Evolutionary conservation across 805 yeast genomes (phyloP).

Genomic region (Kurtzmaniella cleridarum): DNA sequence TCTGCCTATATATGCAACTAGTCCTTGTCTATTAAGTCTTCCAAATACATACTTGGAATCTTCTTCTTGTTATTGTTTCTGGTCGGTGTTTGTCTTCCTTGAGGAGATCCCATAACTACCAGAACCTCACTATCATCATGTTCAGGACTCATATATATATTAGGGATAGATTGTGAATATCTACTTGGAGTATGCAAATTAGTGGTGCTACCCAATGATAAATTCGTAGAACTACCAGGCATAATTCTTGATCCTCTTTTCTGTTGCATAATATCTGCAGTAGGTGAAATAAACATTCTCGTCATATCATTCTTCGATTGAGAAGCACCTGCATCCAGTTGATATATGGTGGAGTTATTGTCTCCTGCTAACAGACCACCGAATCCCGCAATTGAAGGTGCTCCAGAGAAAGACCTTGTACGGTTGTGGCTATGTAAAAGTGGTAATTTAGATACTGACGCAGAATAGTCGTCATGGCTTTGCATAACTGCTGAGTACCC

Average conservation of each 20-base stretch:
- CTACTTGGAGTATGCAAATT: constrained; percentile 17
- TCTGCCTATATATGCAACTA: too few species aligned
- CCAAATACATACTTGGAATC: constrained; percentile 46
- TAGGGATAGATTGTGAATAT: constrained; percentile 29
- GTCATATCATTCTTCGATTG: constrained; percentile 38
- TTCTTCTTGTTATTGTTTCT: constrained; percentile 23
- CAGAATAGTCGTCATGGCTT: constrained; percentile 3
- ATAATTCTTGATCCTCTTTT: constrained; percentile 25
- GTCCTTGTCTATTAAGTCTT: constrained; percentile 41
- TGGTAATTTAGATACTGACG: constrained; percentile 30
- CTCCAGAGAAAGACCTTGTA: constrained; percentile 14
- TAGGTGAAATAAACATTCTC: constrained; percentile 70
- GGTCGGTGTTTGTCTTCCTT: constrained; percentile 5
- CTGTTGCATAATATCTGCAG: constrained; percentile 63
- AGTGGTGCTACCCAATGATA: constrained; percentile 4
- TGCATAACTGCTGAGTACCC: constrained; percentile 25
- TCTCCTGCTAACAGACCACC: constrained; percentile 24
- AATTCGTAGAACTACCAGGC: constrained; percentile 10
- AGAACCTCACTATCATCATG: constrained; percentile 26
- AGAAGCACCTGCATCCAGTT: constrained; percentile 22
- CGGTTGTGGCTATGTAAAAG: constrained; percentile 20
- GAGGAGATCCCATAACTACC: constrained; percentile 6
- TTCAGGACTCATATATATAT: constrained; percentile 35
- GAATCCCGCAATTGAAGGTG: neutral
- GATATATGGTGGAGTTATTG: constrained; percentile 26